Evolutionary conservation across 2,329 filamentous ascomycete species (phyloP).

Genomic region (Trichoderma endophyticum): DNA sequence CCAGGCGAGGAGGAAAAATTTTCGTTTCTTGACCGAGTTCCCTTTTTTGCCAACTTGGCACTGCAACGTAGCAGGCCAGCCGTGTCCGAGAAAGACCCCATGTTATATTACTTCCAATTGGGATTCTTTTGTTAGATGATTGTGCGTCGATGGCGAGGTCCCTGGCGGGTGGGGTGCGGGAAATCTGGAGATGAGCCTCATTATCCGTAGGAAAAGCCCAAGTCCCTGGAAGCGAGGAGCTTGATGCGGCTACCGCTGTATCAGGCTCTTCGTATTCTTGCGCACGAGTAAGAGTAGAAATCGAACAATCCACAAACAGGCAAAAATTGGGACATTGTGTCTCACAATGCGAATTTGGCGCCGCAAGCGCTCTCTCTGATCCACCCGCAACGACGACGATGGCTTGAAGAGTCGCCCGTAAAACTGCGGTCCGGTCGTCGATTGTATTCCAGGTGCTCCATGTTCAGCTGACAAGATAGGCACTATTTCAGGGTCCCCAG

Average conservation of each 20-base stretch:
- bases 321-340: not conserved
- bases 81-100: not conserved
- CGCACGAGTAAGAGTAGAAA: not conserved
- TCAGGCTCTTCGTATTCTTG: not conserved
- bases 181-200: slow-evolving; percentile 12
- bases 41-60: not conserved
- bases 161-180: not conserved
- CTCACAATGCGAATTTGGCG: not conserved
- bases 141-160: not conserved
- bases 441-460: not conserved
- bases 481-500: not conserved
- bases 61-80: not conserved
- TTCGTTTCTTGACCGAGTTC: not conserved
- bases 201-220: not conserved
- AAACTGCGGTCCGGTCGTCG: not conserved
- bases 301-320: not conserved
- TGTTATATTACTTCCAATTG: not conserved
- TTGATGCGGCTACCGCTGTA: not conserved
- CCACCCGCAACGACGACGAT: not conserved
- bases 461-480: not conserved
- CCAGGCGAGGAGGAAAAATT: not conserved
- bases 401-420: not conserved
- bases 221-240: not conserved
- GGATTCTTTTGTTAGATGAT: not conserved
- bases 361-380: not conserved